Conservation (phyloP, 768 basidiomycete species). For the Floccularia luteovirens region DNA sequence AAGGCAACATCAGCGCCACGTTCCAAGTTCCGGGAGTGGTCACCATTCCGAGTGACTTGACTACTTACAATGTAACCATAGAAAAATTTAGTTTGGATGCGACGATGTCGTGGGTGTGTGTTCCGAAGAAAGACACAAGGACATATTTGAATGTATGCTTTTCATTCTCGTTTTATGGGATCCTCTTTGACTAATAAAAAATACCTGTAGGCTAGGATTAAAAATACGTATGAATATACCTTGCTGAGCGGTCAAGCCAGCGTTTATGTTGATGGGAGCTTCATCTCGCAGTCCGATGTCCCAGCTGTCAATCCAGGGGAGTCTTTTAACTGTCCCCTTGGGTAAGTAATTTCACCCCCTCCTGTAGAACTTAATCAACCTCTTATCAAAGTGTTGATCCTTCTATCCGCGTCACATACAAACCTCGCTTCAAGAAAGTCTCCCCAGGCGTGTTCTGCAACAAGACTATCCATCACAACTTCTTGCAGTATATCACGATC, state of each 20-base stretch:
- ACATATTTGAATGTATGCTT: conserved; percentile 27
- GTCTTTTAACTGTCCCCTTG: conserved; percentile 36
- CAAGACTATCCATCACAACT: conserved; percentile 20
- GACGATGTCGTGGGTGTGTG: conserved; percentile 31
- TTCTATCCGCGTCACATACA: conserved; percentile 31
- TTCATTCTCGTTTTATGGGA: not conserved
- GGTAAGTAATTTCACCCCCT: conserved; percentile 20
- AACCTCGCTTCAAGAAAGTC: conserved; percentile 24
- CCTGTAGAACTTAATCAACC: not conserved
- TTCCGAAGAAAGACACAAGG: conserved; percentile 29
- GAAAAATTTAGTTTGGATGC: conserved; percentile 26
- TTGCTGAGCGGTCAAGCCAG: conserved; percentile 39
- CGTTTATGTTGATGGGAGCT: conserved; percentile 50
- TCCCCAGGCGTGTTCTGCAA: conserved; percentile 24
- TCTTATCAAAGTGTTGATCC: conserved; percentile 25
- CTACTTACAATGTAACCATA: conserved; percentile 33
- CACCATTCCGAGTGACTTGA: conserved; percentile 31
- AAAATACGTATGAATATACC: conserved; percentile 47
- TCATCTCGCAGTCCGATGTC: conserved; percentile 40
- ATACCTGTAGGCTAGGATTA: conserved; percentile 36
- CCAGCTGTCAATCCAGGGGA: conserved; percentile 33
- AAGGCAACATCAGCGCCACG: conserved; percentile 30
- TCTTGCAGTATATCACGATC: conserved; percentile 28
- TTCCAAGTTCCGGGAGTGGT: conserved; percentile 33
- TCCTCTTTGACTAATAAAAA: not conserved